Evolutionary conservation across 352 stramenopile genomes (phyloP), one percentile per base, ranked within the genome.

Genomic region (Globisporangium alternatum): DNA sequence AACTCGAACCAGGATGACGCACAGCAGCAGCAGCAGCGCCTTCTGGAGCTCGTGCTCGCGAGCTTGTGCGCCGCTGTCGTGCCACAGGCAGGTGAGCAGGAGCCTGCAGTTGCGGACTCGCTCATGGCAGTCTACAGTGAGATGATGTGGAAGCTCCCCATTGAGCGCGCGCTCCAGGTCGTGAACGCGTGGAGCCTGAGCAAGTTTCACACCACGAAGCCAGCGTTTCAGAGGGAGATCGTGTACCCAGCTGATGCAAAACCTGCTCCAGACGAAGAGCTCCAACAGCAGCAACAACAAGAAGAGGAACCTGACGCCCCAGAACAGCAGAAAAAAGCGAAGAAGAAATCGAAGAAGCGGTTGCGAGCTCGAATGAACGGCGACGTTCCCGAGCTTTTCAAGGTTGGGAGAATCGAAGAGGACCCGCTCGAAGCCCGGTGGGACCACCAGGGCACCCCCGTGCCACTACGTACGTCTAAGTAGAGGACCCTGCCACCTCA

Each of bases 391-490:
- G 59, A 37, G 37, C 25, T 49, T 1, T 67, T 67, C 17, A 41
- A 22, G 8, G 19, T 55, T 17, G 30, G 28, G 30, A 31, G 61
- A 21, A 61, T 67, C 47, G 21, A 53, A 6, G 61, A 76, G 43
- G 60, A 65, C 28, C 58, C 65, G n/a, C 55, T 67, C 35, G 70
- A 77, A 49, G 65, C 53, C 28, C 70, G 70, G 5, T 75, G 61
- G 49, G 56, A 69, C 28, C 58, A 21, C 22, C 21, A 25, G 1
- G 67, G 70, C 21, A n/a, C n/a, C 9, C 60, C 67, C 2, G 63
- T 63, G 39, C 67, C 70, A 21, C 33, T 77, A 25, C 63, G 70
- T 77, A 63, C 28, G 70, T 67, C 22, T 35, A n/a, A 52, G 12
- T 5, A 15, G 3, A 15, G 13, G n/a, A 28, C 7, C 25, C 17